Evolutionary conservation across 2,329 filamentous ascomycete species (phyloP), one percentile per base, ranked within the genome.

Genomic region (Aspergillus pseudoviridinutans): DNA sequence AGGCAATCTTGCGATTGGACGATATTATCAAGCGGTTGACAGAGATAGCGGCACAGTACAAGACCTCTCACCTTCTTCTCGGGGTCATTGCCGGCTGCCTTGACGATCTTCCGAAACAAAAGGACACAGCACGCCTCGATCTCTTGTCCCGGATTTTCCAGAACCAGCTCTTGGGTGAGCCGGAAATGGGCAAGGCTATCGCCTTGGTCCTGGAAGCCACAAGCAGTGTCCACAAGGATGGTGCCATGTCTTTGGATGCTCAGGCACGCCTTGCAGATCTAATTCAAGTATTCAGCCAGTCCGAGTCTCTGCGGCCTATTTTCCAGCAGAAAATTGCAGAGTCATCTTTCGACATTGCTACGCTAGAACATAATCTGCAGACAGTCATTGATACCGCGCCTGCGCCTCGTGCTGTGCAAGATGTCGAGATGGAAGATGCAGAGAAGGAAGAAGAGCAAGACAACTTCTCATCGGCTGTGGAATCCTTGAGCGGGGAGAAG

Each of bases 361-460:
- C 86, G 50, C 76, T 94, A 20, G 90, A 94, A 74, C 82, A 90
- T 75, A 88, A 85, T 64, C 79, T 95, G 22, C 87, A 90, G 55
- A 84, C 87, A 8, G 84, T 86, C 9, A 84, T 92, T 59, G 83
- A 87, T 44, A 82, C 83, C 65, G 71, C 82, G 49, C 71, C 80
- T 41, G 73, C 84, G 20, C 77, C 81, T n/a, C 78, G 79, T 53
- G 64, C 77, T 1, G 70, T 77, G 25, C 76, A 80, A 50, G 82
- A 85, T 62, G 74, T 77, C 8, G 72, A 79, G 17, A 84, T 84
- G 79, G 76, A 74, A 20, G 79, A 79, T 59, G 66, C 65, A 25
- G 66, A 68, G 4, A 62, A 65, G 17, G 58, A 64, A 46, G 59
- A 65, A 27, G 59, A 67, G 14, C 58, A 70, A 38, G 70, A 74